Base-by-base conservation (phyloP, 1,284 basidiomycete species). In the Irpex lacteus region DNA sequence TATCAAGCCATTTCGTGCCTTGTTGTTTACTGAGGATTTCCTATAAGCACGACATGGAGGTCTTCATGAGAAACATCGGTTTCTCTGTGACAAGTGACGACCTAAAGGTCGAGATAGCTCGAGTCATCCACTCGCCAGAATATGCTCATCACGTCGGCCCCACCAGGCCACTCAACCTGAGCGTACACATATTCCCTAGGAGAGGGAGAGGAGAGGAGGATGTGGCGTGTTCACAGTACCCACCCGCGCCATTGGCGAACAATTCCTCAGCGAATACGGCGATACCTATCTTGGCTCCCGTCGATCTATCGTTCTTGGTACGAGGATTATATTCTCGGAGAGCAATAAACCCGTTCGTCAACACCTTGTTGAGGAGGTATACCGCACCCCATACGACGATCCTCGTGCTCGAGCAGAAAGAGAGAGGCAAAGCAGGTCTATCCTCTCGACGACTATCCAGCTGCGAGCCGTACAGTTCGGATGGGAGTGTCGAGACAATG, bases 401-500 rank as follows among this genome's bases (percentile, higher is more conserved):
- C 85, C 84, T 3, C 65, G 66, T 34, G 70, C 71, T 5, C 66
- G 74, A 6, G 73, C 79, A 58, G 70, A 68, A 5, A 66, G 65
- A 34, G 69, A 72, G 52, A 67, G 67, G n/a, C 74, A 72, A 5
- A 67, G 72, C 5, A 56, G 63, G 2, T 65, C 75, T 13, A 71
- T 84, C 4, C 68, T 71, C 21, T 61, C 67, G 2, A 68, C 71
- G 18, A 53, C 62, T 9, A 72, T 82, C 9, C 63, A 63, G 1
- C 65, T 86, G 55, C 66, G 63, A 4, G 70, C 75, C 2, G 69
- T 89, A 32, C 78, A 80, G 63, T 77, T 87, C 67, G 85, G 86
- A 9, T 85, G 84, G 82, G 75, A 80, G 64, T 86, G 83, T 66
- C 77, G 82, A 37, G 85, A 86, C 68, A 71, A 75, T 11, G 77